Base-by-base conservation (phyloP, 2,329 filamentous ascomycete species). In the Graphilbum ipis-grandicollis region DNA sequence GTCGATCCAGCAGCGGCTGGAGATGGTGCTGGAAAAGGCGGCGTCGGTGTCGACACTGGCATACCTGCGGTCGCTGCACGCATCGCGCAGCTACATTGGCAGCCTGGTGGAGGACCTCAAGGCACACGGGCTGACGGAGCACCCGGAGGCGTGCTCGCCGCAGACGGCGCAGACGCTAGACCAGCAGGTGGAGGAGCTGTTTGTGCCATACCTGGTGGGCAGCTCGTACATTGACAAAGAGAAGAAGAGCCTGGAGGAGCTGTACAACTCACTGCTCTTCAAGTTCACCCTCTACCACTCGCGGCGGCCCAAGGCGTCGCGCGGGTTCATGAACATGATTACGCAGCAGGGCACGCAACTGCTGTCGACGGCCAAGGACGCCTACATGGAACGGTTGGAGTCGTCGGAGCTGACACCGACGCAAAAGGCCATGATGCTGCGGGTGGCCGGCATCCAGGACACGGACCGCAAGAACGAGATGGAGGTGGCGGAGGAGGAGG, bases 221-320 rank as follows among this genome's bases (percentile, higher is more conserved):
- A 75, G 74, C 46, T 73, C 73, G 13, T 80, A 79, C 46, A 79
- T 81, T 40, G 76, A 80, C 39, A 65, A 75, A 41, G 76, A 81
- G 50, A 70, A 62, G 50, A 74, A 64, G 54, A 79, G 68, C 40
- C 56, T 90, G 34, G 81, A 86, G 50, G 82, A 88, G 52, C 59
- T 86, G 44, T 85, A 93, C 58, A 88, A 84, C 38, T 93, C 90
- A 0, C 60, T 98, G 37, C 69, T 96, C 5, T 93, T 98, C 70
- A 93, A 92, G 49, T 98, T 90, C 51, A 92, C 84, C 14, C 79
- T 92, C n/a, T 96, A 88, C 52, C 90, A 98, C 55, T 84, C 79
- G 1, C 66, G 78, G 41, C 69, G 84, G 43, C 88, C 93, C 55
- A 94, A 92, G 63, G 76, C 79, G 19, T 80, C 86, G 2, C 84